A percentile compares a stretch with the other conserved stretches of the same genome.
phyloP scores from a whole-genome alignment of 2,329 filamentous ascomycete genomes.

The Aspergillus sp. region DNA sequence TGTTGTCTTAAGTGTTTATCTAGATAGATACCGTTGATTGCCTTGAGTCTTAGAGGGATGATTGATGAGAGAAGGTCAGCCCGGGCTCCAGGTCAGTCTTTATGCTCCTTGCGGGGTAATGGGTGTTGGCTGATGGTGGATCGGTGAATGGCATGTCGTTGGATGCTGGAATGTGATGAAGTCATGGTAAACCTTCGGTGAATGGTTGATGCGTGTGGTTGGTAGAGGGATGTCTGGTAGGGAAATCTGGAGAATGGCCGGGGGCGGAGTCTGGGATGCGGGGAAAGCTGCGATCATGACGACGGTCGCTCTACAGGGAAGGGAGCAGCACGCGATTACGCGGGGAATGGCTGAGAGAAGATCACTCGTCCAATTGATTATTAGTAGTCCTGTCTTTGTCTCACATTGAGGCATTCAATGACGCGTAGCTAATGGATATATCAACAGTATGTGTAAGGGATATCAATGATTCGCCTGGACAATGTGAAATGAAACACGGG shows the following conservation, averaged over 20 bases:
- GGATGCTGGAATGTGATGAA: conserved; percentile 1
- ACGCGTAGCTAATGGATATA: neutral
- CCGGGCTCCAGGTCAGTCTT: neutral
- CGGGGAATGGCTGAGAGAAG: neutral
- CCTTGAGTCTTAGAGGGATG: neutral
- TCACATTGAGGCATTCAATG: neutral
- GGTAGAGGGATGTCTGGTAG: neutral
- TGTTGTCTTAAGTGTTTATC: neutral
- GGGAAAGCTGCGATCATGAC: conserved; percentile 11
- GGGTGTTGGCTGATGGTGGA: neutral
- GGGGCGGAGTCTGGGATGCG: conserved; percentile 6
- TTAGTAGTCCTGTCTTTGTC: neutral
- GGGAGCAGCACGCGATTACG: no score
- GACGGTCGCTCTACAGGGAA: neutral
- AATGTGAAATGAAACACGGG: neutral
- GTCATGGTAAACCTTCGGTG: conserved; percentile 4
- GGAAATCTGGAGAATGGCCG: neutral
- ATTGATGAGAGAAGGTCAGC: neutral
- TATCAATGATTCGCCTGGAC: neutral
- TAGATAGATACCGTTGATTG: neutral
- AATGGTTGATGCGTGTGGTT: neutral
- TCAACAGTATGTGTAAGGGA: conserved; percentile 3
- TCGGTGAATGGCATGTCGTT: neutral
- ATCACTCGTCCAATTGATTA: no score
- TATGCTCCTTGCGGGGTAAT: neutral